Evolutionary conservation across 2,329 filamentous ascomycete species (phyloP), one percentile per base, ranked within the genome.

Genomic region (Colletotrichum orchidophilum): DNA sequence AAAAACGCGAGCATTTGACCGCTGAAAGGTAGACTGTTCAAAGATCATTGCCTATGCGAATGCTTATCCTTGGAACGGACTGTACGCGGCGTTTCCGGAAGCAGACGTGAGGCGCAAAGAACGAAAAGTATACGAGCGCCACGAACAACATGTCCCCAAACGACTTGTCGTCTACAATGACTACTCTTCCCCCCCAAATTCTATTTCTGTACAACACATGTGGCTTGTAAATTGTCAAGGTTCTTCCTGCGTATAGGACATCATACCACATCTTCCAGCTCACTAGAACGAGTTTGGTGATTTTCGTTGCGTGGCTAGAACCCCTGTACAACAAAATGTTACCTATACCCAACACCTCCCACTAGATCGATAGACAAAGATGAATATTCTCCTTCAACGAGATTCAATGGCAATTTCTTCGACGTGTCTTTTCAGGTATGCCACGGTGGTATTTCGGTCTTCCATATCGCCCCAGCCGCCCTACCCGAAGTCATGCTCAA

Each of bases 191-290:
- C 26, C n/a, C 9, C 52, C 26, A 29, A 11, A 13, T 54, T 31
- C 9, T 31, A 4, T 27, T 27, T 27, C 15, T 39, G 49, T 53
- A 12, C 58, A 39, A 50, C 29, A 35, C 53, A 29, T 21, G 39
- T n/a, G 33, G 31, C 35, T 29, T 50, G 58, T 61, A 61, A 50
- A 39, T 54, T 70, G 62, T 55, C 39, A 54, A 39, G 15, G 49
- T 50, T 55, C 13, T 18, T 27, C 26, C 54, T 18, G 29, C 55
- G 8, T 24, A 15, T 13, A 31, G n/a, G 8, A 21, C 12, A 42
- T 13, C 24, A 12, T 15, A 13, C 2, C 18, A 35, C 31, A 54
- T 60, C 27, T 57, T 70, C 67, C 67, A 67, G 26, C 67, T 70
- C 57, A 70, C 18, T 50, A 21, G 50, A 59, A 42, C 35, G 35